A percentile compares a stretch with the other conserved stretches of the same genome.
These are phyloP conservation scores for Hypoxylon sp. DNA, from an alignment of 2,329 filamentous ascomycete genomes.

Conservation along the genomic window DNA sequence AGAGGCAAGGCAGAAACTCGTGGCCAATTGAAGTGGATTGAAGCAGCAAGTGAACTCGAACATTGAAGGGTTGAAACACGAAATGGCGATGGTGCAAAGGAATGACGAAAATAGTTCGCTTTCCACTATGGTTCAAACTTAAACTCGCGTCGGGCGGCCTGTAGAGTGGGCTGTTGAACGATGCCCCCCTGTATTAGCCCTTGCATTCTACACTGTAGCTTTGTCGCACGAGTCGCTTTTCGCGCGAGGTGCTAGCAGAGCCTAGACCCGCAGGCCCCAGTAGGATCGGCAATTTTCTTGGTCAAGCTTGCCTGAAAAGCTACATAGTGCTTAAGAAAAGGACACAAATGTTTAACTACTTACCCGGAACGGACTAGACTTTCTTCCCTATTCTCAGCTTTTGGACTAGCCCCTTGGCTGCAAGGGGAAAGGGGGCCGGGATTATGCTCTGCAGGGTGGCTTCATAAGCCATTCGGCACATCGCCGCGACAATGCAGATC, in stretches of 20 bases:
- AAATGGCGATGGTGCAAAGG: slow-evolving; percentile 19
- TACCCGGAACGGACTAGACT: slow-evolving; percentile 13
- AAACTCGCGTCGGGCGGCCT: slow-evolving; percentile 26
- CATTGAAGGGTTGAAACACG: slow-evolving; percentile 16
- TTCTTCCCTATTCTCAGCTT: background rate
- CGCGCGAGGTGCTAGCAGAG: background rate
- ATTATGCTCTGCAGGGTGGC: slow-evolving; percentile 4
- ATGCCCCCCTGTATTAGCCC: slow-evolving; percentile 11
- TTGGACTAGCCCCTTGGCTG: slow-evolving; percentile 12
- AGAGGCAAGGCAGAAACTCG: slow-evolving; percentile 1
- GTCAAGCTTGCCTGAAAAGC: slow-evolving; percentile 20
- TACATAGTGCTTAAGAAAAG: no score
- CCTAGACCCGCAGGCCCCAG: slow-evolving; percentile 29
- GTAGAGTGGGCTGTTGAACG: slow-evolving; percentile 10
- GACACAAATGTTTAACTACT: slow-evolving; percentile 20
- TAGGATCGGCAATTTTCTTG: slow-evolving; percentile 39
- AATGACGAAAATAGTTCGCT: slow-evolving; percentile 43
- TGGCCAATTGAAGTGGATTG: slow-evolving; percentile 7
- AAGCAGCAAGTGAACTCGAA: slow-evolving; percentile 7
- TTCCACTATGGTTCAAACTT: slow-evolving; percentile 34
- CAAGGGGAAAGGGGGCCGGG: slow-evolving; percentile 32
- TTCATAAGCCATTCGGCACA: slow-evolving; percentile 18
- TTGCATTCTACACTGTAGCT: slow-evolving; percentile 8
- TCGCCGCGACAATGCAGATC: slow-evolving; percentile 30
- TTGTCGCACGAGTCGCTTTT: slow-evolving; percentile 1